A percentile compares a stretch with the other conserved stretches of the same genome.
Conservation (phyloP, 140 eudicot species). For the Cichorium intybus region DNA sequence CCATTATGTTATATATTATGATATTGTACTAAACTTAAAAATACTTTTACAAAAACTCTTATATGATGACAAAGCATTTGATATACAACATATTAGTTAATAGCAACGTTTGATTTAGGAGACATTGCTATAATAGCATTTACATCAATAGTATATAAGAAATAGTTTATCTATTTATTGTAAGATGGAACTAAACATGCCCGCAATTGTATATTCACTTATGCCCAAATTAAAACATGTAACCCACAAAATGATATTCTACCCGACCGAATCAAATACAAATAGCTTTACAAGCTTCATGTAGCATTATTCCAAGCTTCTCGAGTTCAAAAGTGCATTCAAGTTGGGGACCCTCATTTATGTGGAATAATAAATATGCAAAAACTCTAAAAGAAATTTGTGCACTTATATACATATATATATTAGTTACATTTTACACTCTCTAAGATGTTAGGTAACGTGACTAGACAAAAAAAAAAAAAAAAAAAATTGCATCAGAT, state of each 20-base stretch:
- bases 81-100: too few species aligned
- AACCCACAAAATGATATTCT: conserved; percentile 7
- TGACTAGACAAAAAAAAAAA: not conserved
- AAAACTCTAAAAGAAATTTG: not conserved
- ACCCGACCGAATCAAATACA: conserved; percentile 16
- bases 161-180: not conserved
- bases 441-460: not conserved
- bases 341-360: conserved; percentile 14
- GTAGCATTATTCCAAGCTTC: conserved; percentile 36
- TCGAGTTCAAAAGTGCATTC: conserved; percentile 35
- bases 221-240: not conserved
- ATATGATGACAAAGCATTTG: not conserved
- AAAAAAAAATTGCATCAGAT: too few species aligned
- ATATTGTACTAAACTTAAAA: too few species aligned
- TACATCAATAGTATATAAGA: not conserved
- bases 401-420: not conserved
- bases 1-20: not conserved
- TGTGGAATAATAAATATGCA: conserved; percentile 28
- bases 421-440: not conserved
- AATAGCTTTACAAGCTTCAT: conserved; percentile 10
- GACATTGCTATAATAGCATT: not conserved
- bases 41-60: not conserved
- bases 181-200: not conserved
- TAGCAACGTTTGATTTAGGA: not conserved
- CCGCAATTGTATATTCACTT: not conserved